Conservation (phyloP, 805 yeast genomes). For the Hanseniaspora clermontiae region DNA sequence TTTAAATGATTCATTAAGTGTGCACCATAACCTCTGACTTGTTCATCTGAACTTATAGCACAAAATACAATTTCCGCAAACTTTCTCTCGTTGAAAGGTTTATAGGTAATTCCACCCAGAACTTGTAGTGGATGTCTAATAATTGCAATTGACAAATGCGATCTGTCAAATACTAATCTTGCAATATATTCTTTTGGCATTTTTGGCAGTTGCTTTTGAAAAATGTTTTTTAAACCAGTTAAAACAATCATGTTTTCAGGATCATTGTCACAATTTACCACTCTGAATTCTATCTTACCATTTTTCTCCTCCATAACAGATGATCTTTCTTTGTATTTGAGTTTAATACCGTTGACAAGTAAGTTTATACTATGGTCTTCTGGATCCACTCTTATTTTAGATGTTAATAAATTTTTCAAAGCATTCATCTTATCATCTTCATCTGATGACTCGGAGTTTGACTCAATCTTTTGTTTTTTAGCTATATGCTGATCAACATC, state of each 20-base stretch:
- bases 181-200: constrained; percentile 98
- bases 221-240: constrained; percentile 89
- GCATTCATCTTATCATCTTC: constrained; percentile 19
- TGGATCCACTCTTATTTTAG: constrained; percentile 26
- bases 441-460: constrained; percentile 6
- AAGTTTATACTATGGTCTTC: constrained; percentile 31
- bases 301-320: constrained; percentile 89
- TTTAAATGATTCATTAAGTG: constrained; percentile 95
- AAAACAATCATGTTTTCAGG: constrained; percentile 78
- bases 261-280: constrained; percentile 87
- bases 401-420: constrained; percentile 17
- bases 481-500: not conserved
- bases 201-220: constrained; percentile 93
- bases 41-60: constrained; percentile 95
- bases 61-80: constrained; percentile 98
- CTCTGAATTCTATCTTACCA: constrained; percentile 87
- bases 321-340: constrained; percentile 81
- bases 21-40: constrained; percentile 97
- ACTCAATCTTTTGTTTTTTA: constrained; percentile 5
- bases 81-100: constrained; percentile 80
- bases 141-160: constrained; percentile 92
- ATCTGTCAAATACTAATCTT: constrained; percentile 82
- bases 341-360: constrained; percentile 56
- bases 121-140: constrained; percentile 87
- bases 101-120: constrained; percentile 93